phyloP scores from a whole-genome alignment of 2,329 filamentous ascomycete species.

The Diaporthe capsici region DNA sequence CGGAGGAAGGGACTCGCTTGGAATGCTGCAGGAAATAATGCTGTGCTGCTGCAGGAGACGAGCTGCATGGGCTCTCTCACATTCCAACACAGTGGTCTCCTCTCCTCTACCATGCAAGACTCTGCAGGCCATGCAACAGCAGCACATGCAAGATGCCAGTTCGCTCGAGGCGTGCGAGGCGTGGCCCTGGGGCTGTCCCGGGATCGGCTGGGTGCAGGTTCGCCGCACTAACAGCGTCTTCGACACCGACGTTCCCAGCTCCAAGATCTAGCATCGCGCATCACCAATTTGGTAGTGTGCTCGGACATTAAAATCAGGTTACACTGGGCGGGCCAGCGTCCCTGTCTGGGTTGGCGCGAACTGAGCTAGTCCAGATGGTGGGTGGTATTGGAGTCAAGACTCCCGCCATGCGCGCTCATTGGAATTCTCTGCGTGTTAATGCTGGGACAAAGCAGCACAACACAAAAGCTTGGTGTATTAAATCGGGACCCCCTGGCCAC shows the following conservation, averaged over 20 bases:
- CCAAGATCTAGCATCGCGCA: constrained; percentile 27
- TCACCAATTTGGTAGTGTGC: constrained; percentile 20
- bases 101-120: background rate
- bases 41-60: background rate
- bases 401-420: constrained; percentile 24
- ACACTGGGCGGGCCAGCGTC: constrained; percentile 25
- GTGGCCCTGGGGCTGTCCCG: background rate
- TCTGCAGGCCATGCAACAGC: constrained; percentile 12
- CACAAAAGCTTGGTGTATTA: constrained; percentile 26
- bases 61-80: background rate
- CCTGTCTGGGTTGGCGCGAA: constrained; percentile 19
- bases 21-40: constrained; percentile 3
- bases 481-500: constrained; percentile 20
- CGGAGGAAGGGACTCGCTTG: constrained; percentile 12
- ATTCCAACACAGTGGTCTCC: background rate
- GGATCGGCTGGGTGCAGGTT: background rate
- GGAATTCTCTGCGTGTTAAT: constrained; percentile 17
- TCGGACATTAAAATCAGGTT: constrained; percentile 27
- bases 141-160: constrained; percentile 33
- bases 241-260: constrained; percentile 1
- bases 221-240: background rate
- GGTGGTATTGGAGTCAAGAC: constrained; percentile 16
- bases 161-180: background rate
- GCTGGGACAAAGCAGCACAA: background rate
- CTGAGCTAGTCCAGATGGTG: constrained; percentile 18